Conservation (phyloP, 1,284 basidiomycete species). For the Peniophora sp. region DNA sequence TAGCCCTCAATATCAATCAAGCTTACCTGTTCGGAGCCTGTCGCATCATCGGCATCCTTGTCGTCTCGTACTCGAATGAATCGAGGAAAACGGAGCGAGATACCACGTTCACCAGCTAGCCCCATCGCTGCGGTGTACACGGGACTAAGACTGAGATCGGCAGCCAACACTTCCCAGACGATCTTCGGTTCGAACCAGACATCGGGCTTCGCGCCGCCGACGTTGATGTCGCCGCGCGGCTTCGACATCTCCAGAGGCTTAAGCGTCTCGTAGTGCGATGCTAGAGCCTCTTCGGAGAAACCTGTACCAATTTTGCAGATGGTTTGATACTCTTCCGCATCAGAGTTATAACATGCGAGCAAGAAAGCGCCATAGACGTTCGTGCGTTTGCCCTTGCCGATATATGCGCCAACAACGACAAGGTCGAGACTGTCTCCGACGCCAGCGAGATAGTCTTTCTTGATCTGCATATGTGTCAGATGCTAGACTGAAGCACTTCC, state of each 20-base stretch:
- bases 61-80: conserved; percentile 92
- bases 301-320: conserved; percentile 99
- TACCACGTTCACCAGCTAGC: conserved; percentile 80
- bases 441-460: conserved; percentile 97
- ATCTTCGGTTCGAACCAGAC: conserved; percentile 93
- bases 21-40: conserved; percentile 81
- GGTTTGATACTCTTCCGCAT: conserved; percentile 88
- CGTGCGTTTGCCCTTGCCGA: conserved; percentile 96
- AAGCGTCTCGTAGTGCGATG: conserved; percentile 77
- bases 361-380: conserved; percentile 95
- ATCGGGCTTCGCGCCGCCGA: conserved; percentile 88
- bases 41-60: conserved; percentile 88
- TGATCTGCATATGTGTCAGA: conserved; percentile 50
- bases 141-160: conserved; percentile 94
- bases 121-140: conserved; percentile 97
- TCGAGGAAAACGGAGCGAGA: conserved; percentile 93
- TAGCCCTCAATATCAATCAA: not conserved
- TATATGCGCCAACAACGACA: conserved; percentile 94
- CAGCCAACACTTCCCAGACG: conserved; percentile 98
- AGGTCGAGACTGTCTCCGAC: conserved; percentile 97
- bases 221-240: conserved; percentile 70
- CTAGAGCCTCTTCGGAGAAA: conserved; percentile 88
- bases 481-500: not conserved
- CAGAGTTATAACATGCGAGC: conserved; percentile 88
- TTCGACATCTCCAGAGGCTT: conserved; percentile 70